Evolutionary conservation across 768 basidiomycete genomes (phyloP).

Genomic region (Lenzites betulinus): DNA sequence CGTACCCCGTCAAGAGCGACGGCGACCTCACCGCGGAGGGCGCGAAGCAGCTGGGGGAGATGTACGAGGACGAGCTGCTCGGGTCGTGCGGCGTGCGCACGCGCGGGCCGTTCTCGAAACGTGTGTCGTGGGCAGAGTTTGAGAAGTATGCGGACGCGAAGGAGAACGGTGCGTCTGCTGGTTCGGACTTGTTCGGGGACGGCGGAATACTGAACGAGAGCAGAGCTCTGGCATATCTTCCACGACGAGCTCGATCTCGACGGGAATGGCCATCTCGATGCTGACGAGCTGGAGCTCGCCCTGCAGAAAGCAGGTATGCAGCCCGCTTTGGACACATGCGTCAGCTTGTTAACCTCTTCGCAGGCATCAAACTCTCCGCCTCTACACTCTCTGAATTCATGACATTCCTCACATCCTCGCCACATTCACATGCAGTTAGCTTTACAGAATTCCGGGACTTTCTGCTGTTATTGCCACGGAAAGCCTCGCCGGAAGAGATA

Average conservation of each 20-base stretch:
- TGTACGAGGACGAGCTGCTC: conserved; percentile 80
- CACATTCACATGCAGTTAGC: conserved; percentile 66
- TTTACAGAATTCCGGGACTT: conserved; percentile 92
- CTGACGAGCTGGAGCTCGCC: conserved; percentile 59
- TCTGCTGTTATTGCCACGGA: conserved; percentile 81
- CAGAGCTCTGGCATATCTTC: conserved; percentile 91
- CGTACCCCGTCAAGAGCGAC: conserved; percentile 30
- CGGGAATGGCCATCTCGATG: conserved; percentile 80
- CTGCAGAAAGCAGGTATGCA: conserved; percentile 69
- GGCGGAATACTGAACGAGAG: neutral
- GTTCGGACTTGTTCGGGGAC: neutral
- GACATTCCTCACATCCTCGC: conserved; percentile 69
- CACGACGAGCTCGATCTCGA: conserved; percentile 90
- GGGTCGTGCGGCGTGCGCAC: conserved; percentile 50
- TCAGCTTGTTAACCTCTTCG: neutral
- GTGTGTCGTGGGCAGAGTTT: conserved; percentile 71
- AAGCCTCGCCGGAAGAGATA: conserved; percentile 80
- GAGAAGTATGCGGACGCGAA: conserved; percentile 75
- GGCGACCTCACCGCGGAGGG: conserved; percentile 39
- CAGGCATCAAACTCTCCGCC: conserved; percentile 74
- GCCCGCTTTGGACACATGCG: neutral
- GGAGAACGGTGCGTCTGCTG: conserved; percentile 64
- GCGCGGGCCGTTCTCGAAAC: conserved; percentile 38
- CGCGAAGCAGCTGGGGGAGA: conserved; percentile 62
- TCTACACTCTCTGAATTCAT: conserved; percentile 82